Conservation (phyloP, 1,284 basidiomycete species). For the Chondrostereum purpureum region DNA sequence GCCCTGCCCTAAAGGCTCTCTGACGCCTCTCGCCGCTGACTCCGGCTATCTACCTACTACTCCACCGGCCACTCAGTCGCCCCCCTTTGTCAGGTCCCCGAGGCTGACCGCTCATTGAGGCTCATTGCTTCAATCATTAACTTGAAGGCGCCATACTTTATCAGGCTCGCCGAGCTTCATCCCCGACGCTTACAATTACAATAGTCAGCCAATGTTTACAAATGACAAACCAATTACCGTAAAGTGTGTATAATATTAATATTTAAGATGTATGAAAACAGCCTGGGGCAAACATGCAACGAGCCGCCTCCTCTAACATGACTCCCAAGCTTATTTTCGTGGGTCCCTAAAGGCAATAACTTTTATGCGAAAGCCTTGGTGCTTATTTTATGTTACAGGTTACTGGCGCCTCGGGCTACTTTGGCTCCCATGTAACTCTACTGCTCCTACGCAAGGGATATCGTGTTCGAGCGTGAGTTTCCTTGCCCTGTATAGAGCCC, state of each 20-base stretch:
- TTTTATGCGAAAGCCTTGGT: neutral
- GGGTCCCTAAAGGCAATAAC: slow-evolving; percentile 5
- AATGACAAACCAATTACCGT: neutral
- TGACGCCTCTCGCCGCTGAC: no score
- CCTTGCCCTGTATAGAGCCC: neutral
- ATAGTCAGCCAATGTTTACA: slow-evolving; percentile 1
- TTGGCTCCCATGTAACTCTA: slow-evolving; percentile 5
- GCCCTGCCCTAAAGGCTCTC: no score
- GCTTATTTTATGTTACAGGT: slow-evolving; percentile 1
- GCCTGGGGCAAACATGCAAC: no score
- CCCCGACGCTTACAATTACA: neutral
- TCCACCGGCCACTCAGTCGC: neutral
- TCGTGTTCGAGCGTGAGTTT: slow-evolving; percentile 1
- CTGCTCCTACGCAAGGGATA: slow-evolving; percentile 1
- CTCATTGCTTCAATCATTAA: neutral
- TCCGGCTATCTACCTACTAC: no score
- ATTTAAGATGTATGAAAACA: no score
- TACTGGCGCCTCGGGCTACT: slow-evolving; percentile 5
- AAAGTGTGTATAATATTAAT: no score
- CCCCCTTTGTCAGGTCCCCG: neutral
- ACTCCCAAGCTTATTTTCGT: slow-evolving; percentile 7
- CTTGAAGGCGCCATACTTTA: neutral
- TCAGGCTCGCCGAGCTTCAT: neutral
- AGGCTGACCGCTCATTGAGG: neutral
- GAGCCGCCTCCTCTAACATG: no score